A percentile compares a stretch with the other conserved stretches of the same genome.
Evolutionary conservation across 2,329 filamentous ascomycete genomes (phyloP).

Genomic region (Diaporthe citri): DNA sequence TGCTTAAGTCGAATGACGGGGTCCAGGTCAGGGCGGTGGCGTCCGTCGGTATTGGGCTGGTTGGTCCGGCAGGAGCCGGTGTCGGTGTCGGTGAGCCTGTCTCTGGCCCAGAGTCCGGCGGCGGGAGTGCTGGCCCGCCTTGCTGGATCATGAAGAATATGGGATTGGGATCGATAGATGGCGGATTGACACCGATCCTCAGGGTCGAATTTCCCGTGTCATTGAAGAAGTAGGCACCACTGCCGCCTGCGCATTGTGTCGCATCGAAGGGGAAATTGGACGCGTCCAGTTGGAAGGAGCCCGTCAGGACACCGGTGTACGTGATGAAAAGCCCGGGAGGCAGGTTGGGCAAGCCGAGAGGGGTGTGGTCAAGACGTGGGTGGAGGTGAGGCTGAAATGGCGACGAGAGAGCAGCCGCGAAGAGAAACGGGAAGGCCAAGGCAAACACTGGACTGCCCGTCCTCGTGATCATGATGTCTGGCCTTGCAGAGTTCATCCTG

Average conservation of each 20-base stretch:
- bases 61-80: background rate
- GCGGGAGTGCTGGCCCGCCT: background rate
- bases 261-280: constrained; percentile 8
- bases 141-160: constrained; percentile 24
- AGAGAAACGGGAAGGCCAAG: background rate
- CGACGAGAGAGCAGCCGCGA: background rate
- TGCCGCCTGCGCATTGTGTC: constrained; percentile 10
- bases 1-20: background rate
- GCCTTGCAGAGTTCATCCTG: background rate
- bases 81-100: background rate
- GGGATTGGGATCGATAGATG: constrained; percentile 11
- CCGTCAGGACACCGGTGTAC: constrained; percentile 7
- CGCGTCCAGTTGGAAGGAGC: background rate
- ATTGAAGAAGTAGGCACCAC: background rate
- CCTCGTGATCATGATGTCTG: background rate
- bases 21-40: background rate
- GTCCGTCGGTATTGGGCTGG: background rate
- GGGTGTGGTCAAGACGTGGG: background rate
- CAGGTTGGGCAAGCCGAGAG: constrained; percentile 14
- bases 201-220: constrained; percentile 12
- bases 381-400: background rate
- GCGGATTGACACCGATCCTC: constrained; percentile 17
- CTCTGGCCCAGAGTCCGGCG: background rate
- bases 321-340: constrained; percentile 25
- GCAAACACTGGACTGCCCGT: background rate